Percentiles rank a stretch among this genome's conserved stretches.
Conservation (phyloP, 2,329 filamentous ascomycete species). For the Plectosphaerella plurivora region DNA sequence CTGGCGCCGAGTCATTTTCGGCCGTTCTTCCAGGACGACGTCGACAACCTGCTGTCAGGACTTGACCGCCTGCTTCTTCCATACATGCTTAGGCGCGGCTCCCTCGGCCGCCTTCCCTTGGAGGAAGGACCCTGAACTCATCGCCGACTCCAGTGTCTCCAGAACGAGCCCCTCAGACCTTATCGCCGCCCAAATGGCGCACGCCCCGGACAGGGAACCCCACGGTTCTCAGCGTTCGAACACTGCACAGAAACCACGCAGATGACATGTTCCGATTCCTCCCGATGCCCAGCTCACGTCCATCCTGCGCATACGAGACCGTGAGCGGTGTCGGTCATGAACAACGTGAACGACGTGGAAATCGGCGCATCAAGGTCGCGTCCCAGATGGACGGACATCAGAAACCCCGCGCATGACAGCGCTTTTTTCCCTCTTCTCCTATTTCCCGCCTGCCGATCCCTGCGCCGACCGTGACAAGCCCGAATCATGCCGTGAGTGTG, state of each 20-base stretch:
- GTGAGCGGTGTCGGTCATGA: background rate
- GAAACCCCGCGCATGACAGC: slow-evolving; percentile 1
- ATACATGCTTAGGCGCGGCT: background rate
- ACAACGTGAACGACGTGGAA: background rate
- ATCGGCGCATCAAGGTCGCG: background rate
- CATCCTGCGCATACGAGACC: background rate
- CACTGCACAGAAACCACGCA: background rate
- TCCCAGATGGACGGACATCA: background rate
- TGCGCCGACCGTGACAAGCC: no score
- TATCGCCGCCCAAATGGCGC: slow-evolving; percentile 20
- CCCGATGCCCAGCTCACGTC: slow-evolving; percentile 2
- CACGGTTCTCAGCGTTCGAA: background rate
- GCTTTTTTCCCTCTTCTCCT: background rate
- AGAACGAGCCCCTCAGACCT: slow-evolving; percentile 22
- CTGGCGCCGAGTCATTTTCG: slow-evolving; percentile 24
- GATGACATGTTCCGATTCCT: slow-evolving; percentile 1
- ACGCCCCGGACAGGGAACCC: background rate
- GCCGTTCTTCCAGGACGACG: background rate
- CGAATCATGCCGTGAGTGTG: no score
- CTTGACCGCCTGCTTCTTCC: background rate
- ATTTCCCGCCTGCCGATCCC: no score
- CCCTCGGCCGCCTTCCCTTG: background rate
- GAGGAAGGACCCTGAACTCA: background rate
- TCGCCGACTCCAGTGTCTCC: background rate
- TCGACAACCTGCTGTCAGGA: background rate